Evolutionary conservation across 2,329 filamentous ascomycete genomes (phyloP).

Genomic region (Fusarium verticillioides): DNA sequence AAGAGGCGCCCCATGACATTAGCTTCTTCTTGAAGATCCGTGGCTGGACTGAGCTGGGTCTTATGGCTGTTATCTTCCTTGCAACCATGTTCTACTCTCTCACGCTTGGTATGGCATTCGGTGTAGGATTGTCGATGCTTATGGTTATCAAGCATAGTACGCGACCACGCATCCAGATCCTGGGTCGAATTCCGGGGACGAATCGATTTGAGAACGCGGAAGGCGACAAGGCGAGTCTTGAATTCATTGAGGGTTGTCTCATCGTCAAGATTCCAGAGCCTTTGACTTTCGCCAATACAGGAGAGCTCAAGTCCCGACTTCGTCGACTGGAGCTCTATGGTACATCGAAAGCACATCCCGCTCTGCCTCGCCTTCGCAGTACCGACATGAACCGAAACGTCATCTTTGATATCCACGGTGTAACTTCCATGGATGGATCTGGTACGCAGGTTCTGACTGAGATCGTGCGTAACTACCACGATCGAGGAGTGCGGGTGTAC

Average conservation of each 20-base stretch:
- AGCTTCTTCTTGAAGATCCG: conserved; percentile 87
- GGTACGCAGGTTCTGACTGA: conserved; percentile 91
- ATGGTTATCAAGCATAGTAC: conserved; percentile 92
- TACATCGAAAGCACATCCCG: conserved; percentile 85
- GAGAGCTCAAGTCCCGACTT: conserved; percentile 86
- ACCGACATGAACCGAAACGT: conserved; percentile 90
- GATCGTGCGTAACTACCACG: conserved; percentile 85
- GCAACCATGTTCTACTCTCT: conserved; percentile 96
- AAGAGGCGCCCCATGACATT: conserved; percentile 94
- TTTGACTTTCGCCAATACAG: conserved; percentile 96
- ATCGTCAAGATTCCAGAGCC: conserved; percentile 99
- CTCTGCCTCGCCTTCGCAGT: conserved; percentile 80
- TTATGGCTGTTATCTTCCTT: conserved; percentile 91
- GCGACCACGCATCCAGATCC: conserved; percentile 92
- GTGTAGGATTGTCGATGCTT: conserved; percentile 89
- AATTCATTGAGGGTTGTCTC: conserved; percentile 90
- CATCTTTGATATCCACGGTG: conserved; percentile 98
- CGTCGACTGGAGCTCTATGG: conserved; percentile 89
- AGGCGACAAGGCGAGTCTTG: conserved; percentile 75
- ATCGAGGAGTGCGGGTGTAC: conserved; percentile 80
- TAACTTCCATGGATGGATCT: conserved; percentile 92
- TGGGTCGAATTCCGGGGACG: conserved; percentile 87
- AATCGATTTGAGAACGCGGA: conserved; percentile 88
- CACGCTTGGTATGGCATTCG: conserved; percentile 91
- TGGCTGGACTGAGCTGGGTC: conserved; percentile 84